Conservation (phyloP, 2,329 filamentous ascomycete genomes). For the Sclerotinia borealis region DNA sequence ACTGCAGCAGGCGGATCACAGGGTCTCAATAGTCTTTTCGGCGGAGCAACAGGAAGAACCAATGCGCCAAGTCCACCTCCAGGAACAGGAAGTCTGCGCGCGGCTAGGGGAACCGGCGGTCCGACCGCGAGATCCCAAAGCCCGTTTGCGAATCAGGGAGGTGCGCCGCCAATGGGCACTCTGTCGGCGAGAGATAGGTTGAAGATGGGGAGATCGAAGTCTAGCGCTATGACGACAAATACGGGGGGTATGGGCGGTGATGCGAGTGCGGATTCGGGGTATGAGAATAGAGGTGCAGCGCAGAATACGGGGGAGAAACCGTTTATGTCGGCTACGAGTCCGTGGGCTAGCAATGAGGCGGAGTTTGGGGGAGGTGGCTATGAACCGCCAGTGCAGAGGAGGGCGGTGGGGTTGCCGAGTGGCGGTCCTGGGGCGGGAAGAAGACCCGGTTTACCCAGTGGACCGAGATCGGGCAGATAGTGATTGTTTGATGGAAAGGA, state of each 20-base stretch:
- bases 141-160: neutral
- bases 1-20: conserved; percentile 25
- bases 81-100: conserved; percentile 5
- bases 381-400: conserved; percentile 5
- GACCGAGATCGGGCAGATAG: neutral
- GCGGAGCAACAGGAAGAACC: conserved; percentile 33
- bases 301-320: conserved; percentile 35
- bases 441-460: conserved; percentile 1
- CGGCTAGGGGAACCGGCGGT: neutral
- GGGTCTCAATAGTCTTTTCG: conserved; percentile 38
- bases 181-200: conserved; percentile 67
- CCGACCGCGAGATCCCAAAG: neutral
- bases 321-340: conserved; percentile 42
- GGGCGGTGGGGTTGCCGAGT: conserved; percentile 5
- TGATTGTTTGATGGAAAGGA: neutral
- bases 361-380: conserved; percentile 36
- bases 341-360: conserved; percentile 41
- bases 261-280: conserved; percentile 14
- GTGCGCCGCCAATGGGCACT: neutral
- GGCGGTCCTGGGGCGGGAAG: neutral
- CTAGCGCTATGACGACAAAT: conserved; percentile 23
- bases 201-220: conserved; percentile 61
- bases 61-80: conserved; percentile 10
- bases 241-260: conserved; percentile 10
- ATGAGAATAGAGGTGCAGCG: conserved; percentile 18